A percentile compares a stretch with the other conserved stretches of the same genome.
Evolutionary conservation across 176 grass and related monocot species (phyloP).

Genomic region (Phragmites australis): DNA sequence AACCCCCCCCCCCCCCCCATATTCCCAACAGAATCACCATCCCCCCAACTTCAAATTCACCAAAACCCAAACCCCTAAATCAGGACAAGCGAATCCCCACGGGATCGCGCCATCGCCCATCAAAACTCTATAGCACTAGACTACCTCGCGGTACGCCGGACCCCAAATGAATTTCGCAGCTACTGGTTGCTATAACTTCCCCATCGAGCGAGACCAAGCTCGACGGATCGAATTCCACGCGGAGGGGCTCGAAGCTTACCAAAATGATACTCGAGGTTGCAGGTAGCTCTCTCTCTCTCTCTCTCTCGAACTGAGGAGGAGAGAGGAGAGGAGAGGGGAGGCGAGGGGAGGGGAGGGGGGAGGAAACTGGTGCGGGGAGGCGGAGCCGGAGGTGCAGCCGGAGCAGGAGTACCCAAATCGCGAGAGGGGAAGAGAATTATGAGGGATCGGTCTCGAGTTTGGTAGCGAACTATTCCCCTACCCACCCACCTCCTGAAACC

Average conservation of each 20-base stretch:
- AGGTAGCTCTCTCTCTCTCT: constrained; percentile 29
- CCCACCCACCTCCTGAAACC: neutral
- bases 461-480: constrained; percentile 4
- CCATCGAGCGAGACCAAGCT: neutral
- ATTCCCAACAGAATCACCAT: neutral
- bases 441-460: constrained; percentile 40
- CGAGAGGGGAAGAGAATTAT: constrained; percentile 1
- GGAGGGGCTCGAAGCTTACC: constrained; percentile 29
- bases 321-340: too few relatives aligned
- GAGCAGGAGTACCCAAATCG: constrained; percentile 15
- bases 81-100: constrained; percentile 20
- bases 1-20: neutral
- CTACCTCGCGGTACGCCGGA: neutral
- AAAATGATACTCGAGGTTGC: neutral
- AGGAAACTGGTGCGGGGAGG: neutral
- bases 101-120: neutral
- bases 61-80: constrained; percentile 40
- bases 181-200: neutral
- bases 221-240: neutral
- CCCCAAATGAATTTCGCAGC: constrained; percentile 11
- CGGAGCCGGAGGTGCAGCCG: neutral
- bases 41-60: constrained; percentile 8
- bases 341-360: neutral
- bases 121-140: neutral
- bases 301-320: neutral